phyloP scores from a whole-genome alignment of 1,139 yeast genomes.

The Saccharomyces hybrid region DNA sequence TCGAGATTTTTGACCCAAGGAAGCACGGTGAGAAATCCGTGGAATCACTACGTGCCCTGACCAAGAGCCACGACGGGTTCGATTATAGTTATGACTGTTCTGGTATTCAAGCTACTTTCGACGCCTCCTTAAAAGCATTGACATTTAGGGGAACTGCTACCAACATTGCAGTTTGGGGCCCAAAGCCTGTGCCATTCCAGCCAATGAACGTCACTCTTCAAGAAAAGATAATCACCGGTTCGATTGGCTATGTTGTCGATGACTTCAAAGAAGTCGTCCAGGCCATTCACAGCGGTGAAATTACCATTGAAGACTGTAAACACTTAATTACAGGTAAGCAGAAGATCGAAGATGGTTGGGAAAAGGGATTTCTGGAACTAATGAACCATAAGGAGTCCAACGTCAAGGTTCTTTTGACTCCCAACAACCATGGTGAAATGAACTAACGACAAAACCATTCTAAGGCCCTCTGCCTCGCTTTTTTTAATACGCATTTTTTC shows the following conservation, averaged over 20 bases:
- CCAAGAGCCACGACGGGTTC: slow-evolving; percentile 37
- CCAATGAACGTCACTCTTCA: slow-evolving; percentile 42
- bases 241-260: slow-evolving; percentile 41
- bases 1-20: slow-evolving; percentile 44
- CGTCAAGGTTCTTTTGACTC: slow-evolving; percentile 37
- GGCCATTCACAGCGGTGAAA: slow-evolving; percentile 38
- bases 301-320: slow-evolving; percentile 36
- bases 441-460: not conserved
- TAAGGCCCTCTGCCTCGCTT: not conserved
- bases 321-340: slow-evolving; percentile 40
- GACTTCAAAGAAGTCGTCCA: slow-evolving; percentile 44
- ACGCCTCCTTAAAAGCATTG: slow-evolving; percentile 37
- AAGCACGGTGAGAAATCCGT: slow-evolving; percentile 32
- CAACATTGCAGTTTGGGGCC: slow-evolving; percentile 47
- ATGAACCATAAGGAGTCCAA: slow-evolving; percentile 40
- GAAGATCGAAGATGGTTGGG: slow-evolving; percentile 38
- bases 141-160: slow-evolving; percentile 43
- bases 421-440: slow-evolving; percentile 22
- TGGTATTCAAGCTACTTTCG: slow-evolving; percentile 41
- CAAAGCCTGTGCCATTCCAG: slow-evolving; percentile 35
- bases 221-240: slow-evolving; percentile 42
- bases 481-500: not conserved
- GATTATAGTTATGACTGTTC: slow-evolving; percentile 45
- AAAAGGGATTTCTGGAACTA: slow-evolving; percentile 40
- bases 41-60: slow-evolving; percentile 32